Evolutionary conservation across 805 yeast species (phyloP).

Genomic region (Lachancea sp.): DNA sequence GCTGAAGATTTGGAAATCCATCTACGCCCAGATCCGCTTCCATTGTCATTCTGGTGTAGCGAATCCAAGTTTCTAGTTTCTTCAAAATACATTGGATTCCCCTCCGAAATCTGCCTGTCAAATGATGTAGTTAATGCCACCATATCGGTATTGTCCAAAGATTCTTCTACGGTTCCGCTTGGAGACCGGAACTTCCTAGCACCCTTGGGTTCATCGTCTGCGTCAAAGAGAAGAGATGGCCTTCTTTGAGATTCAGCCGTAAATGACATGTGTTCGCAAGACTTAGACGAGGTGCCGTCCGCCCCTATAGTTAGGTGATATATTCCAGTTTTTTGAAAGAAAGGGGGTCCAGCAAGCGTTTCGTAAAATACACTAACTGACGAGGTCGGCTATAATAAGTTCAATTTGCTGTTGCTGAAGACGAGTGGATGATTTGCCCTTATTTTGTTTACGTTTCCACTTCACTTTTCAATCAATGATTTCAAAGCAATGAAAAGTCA

Average conservation of each 20-base stretch:
- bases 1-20: constrained; percentile 3
- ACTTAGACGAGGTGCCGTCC: too few species aligned
- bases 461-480: too few species aligned
- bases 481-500: too few species aligned
- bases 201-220: constrained; percentile 4
- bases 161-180: background rate
- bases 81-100: constrained; percentile 29
- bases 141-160: constrained; percentile 32
- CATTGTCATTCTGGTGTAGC: background rate
- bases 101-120: constrained; percentile 30
- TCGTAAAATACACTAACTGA: too few species aligned
- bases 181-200: constrained; percentile 2
- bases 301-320: too few species aligned
- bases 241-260: constrained; percentile 1
- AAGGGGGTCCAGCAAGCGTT: too few species aligned
- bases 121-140: constrained; percentile 24
- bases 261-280: background rate
- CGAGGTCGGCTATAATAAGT: too few species aligned
- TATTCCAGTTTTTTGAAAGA: too few species aligned
- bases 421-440: too few species aligned
- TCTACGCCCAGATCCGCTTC: background rate
- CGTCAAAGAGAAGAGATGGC: constrained; percentile 5
- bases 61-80: constrained; percentile 13
- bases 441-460: too few species aligned
- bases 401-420: too few species aligned